Conservation (phyloP, 1,284 basidiomycete species). For the Rhizopogon parksii region DNA sequence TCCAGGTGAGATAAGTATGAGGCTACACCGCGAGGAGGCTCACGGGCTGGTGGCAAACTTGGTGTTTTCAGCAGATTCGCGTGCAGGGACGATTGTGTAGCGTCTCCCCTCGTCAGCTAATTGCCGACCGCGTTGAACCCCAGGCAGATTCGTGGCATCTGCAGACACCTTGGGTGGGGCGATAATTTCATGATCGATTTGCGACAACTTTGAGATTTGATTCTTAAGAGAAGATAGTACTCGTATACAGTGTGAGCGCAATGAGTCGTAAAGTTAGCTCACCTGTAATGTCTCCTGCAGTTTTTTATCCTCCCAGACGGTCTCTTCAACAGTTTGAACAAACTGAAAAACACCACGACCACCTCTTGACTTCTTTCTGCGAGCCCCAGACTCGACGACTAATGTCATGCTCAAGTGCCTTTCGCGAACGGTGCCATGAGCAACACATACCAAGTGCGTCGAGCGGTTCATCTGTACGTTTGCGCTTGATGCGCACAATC, state of each 20-base stretch:
- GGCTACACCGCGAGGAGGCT: constrained; percentile 3
- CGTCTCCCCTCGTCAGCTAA: constrained; percentile 20
- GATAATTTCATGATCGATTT: constrained; percentile 21
- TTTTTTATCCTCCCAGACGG: constrained; percentile 56
- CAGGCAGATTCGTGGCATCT: constrained; percentile 18
- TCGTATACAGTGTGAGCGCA: neutral
- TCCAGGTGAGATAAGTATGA: constrained; percentile 8
- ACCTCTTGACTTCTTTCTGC: constrained; percentile 55
- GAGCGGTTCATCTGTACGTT: constrained; percentile 70
- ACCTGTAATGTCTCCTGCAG: constrained; percentile 57
- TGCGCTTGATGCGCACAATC: constrained; percentile 71
- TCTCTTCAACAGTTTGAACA: constrained; percentile 66
- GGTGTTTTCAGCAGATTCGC: constrained; percentile 6
- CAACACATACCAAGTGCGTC: constrained; percentile 57
- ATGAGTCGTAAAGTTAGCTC: constrained; percentile 6
- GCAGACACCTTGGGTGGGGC: constrained; percentile 11
- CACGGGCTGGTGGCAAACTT: constrained; percentile 23
- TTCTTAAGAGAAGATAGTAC: constrained; percentile 30
- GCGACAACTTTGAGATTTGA: constrained; percentile 42
- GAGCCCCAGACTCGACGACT: constrained; percentile 60
- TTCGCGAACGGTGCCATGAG: constrained; percentile 6
- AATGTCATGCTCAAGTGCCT: constrained; percentile 13
- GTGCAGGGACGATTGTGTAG: constrained; percentile 18
- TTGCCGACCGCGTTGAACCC: neutral
- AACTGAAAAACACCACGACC: constrained; percentile 67